Evolutionary conservation across 768 basidiomycete species (phyloP), one percentile per base, ranked within the genome.

Genomic region (Hericium rajendrae): DNA sequence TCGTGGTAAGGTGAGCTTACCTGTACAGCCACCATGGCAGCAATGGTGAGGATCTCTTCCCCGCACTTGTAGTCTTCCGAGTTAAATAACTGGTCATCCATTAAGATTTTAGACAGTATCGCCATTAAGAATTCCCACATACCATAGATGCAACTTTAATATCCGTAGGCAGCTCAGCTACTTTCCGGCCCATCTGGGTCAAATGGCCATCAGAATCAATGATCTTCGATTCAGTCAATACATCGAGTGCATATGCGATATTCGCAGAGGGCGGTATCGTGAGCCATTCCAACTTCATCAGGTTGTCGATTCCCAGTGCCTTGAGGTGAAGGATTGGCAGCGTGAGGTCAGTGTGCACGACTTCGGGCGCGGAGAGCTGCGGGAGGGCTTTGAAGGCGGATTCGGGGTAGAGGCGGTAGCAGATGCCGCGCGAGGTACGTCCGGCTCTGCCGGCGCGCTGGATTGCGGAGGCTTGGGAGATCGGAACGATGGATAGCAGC

Each of bases 241-340:
- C 85, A 67, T 97, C 95, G 48, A 98, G 70, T 16, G 93, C 93
- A 40, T 93, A 77, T 48, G 94, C 72, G 38, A 97, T 80, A 64
- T 85, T 87, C 68, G 91, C 89, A 11, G 87, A 84, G 2, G 93
- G 91, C 38, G 97, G 97, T 0, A 85, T 75, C 32, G 87, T 86
- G 37, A 98, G 82, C 88, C 94, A 99, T 67, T 98, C 94, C 67
- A 98, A 95, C 67, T 89, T 90, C 81, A 97, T 87, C 13, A 98
- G 70, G 70, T 99, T 92, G 63, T 98, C 88, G 48, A 99, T 88
- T 9, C 97, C 97, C 32, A 99, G 78, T 0, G 90, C 88, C 70
- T 98, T 98, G 51, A 98, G 79, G 68, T 97, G 94, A 16, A 99
- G 74, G 53, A 99, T 87, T 4, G 92, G 89, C 2, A 91, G 88